Conservation (phyloP, 106 monocot species). For the Vanilla planifolia region DNA sequence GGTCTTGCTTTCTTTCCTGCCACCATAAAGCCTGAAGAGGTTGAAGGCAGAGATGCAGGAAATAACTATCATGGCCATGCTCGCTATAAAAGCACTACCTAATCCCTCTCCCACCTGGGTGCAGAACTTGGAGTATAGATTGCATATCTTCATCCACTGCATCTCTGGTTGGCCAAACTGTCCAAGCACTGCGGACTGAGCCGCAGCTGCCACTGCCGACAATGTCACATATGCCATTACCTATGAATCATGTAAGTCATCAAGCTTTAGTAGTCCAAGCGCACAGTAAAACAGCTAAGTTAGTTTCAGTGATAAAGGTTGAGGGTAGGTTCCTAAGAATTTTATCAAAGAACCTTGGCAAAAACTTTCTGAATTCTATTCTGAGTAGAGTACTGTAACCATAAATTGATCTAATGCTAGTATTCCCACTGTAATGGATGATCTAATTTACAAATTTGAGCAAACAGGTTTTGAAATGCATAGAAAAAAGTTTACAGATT, state of each 20-base stretch:
- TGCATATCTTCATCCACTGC: slow-evolving; percentile 88
- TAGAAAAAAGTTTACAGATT: too few relatives aligned
- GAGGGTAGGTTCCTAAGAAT: too few relatives aligned
- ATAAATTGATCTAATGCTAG: too few relatives aligned
- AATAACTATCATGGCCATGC: slow-evolving; percentile 50
- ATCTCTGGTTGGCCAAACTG: slow-evolving; percentile 52
- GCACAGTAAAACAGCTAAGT: too few relatives aligned
- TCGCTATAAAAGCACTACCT: slow-evolving; percentile 36
- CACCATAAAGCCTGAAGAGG: slow-evolving; percentile 76
- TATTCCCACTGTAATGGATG: too few relatives aligned
- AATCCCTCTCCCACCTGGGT: slow-evolving; percentile 52
- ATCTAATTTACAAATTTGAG: too few relatives aligned
- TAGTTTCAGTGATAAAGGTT: too few relatives aligned
- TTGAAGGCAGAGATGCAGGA: slow-evolving; percentile 84
- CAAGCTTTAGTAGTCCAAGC: not conserved
- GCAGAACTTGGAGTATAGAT: slow-evolving; percentile 65
- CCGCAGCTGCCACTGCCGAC: slow-evolving; percentile 56
- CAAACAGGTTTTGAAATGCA: too few relatives aligned
- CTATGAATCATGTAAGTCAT: slow-evolving; percentile 15
- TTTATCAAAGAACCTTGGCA: too few relatives aligned
- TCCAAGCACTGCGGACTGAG: slow-evolving; percentile 42
- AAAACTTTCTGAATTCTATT: too few relatives aligned
- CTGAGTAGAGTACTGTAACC: too few relatives aligned
- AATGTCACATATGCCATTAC: slow-evolving; percentile 57
- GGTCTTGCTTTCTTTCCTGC: slow-evolving; percentile 7